A percentile compares a stretch with the other conserved stretches of the same genome.
Conservation (phyloP, 495 filamentous ascomycete genomes). For the Chaetomidium leptoderma region DNA sequence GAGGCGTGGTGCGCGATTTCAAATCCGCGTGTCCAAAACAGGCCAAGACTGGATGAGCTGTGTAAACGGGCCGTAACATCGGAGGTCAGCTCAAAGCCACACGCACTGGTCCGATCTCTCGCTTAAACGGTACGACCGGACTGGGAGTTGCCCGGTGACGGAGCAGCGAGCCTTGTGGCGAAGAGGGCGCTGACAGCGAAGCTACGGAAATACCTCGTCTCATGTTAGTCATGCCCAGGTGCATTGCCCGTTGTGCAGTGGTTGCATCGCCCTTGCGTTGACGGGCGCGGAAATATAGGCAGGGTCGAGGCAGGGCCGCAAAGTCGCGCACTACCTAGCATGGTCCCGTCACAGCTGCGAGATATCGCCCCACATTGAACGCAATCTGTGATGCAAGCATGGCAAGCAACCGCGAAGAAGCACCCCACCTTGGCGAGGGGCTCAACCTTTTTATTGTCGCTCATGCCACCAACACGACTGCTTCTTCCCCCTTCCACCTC, state of each 20-base stretch:
- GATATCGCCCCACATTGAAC: slow-evolving; percentile 22
- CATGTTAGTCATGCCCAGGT: neutral
- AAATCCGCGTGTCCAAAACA: slow-evolving; percentile 12
- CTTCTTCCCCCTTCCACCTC: slow-evolving; percentile 16
- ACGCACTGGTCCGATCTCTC: slow-evolving; percentile 1
- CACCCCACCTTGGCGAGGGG: slow-evolving; percentile 30
- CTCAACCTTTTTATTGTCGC: slow-evolving; percentile 36
- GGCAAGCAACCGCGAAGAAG: slow-evolving; percentile 24
- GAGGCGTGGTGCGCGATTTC: slow-evolving; percentile 17
- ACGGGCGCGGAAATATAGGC: neutral
- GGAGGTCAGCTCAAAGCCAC: neutral
- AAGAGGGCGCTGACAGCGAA: neutral
- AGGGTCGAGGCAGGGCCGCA: neutral
- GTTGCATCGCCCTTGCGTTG: too few relatives aligned
- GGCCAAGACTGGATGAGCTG: slow-evolving; percentile 1
- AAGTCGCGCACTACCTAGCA: slow-evolving; percentile 33
- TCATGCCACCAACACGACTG: slow-evolving; percentile 31
- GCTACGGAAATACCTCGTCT: slow-evolving; percentile 11
- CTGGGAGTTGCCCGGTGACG: slow-evolving; percentile 16
- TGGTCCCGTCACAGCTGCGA: slow-evolving; percentile 3
- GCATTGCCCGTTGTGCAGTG: neutral
- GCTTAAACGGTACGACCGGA: slow-evolving; percentile 5
- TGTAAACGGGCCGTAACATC: neutral
- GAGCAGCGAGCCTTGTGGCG: slow-evolving; percentile 14
- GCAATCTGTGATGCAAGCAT: slow-evolving; percentile 31